Evolutionary conservation across 164 flowering plant species (phyloP).

Genomic region (Berberis thunbergii): DNA sequence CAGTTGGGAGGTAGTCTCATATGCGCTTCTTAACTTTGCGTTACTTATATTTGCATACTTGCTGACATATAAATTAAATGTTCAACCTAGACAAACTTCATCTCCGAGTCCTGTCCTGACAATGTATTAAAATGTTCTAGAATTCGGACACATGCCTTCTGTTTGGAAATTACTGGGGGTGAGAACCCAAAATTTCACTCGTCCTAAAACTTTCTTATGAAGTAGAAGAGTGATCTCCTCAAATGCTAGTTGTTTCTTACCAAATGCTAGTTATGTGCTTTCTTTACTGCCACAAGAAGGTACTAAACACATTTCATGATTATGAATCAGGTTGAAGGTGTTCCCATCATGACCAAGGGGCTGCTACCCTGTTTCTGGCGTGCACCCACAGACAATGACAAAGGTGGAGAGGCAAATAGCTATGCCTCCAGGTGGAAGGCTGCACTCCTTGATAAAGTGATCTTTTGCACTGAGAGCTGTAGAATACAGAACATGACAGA

Average conservation of each 20-base stretch:
- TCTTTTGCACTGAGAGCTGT: slow-evolving; percentile 51
- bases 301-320: background rate
- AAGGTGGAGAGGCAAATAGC: slow-evolving; percentile 68
- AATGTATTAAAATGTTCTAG: too few species aligned
- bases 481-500: slow-evolving; percentile 34
- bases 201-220: background rate
- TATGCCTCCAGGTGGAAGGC: slow-evolving; percentile 72
- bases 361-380: slow-evolving; percentile 92
- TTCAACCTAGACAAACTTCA: too few species aligned
- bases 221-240: background rate
- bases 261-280: background rate
- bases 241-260: background rate
- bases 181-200: background rate
- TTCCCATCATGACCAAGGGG: slow-evolving; percentile 52
- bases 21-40: background rate
- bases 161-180: background rate
- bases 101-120: too few species aligned
- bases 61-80: background rate
- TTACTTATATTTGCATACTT: background rate
- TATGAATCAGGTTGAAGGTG: slow-evolving; percentile 58
- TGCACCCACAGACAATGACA: slow-evolving; percentile 96
- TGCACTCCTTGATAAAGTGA: slow-evolving; percentile 45
- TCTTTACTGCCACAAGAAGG: background rate
- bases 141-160: background rate
- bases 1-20: slow-evolving; percentile 74